These are phyloP conservation scores for Phytophthora sp. DNA, from an alignment of 352 stramenopile species.

Conservation along the genomic window DNA sequence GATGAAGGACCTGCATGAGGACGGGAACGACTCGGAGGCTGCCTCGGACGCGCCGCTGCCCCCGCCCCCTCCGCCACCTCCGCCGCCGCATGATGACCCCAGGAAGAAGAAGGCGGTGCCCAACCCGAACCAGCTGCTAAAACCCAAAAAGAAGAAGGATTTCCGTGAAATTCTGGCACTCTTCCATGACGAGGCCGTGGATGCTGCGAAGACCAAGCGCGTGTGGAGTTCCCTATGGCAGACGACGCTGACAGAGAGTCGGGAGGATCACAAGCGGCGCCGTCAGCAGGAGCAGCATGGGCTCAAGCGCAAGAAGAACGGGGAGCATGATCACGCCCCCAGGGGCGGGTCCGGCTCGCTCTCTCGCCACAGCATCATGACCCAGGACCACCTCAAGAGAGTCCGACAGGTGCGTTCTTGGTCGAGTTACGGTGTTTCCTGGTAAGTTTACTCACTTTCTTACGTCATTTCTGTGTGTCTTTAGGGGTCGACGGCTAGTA, in stretches of 20 bases:
- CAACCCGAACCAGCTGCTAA: conserved; percentile 13
- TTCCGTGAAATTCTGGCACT: conserved; percentile 73
- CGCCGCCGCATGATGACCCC: conserved; percentile 41
- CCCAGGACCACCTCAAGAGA: conserved; percentile 55
- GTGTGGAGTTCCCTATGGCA: conserved; percentile 58
- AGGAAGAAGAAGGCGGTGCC: conserved; percentile 25
- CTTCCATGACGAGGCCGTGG: conserved; percentile 51
- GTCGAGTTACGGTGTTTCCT: not conserved
- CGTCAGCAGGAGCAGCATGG: conserved; percentile 46
- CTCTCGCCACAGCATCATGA: conserved; percentile 26
- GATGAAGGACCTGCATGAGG: not conserved
- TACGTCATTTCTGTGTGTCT: conserved; percentile 6
- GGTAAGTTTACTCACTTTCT: not conserved
- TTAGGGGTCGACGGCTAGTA: conserved; percentile 40
- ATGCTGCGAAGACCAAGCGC: conserved; percentile 20
- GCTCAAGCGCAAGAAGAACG: conserved; percentile 40
- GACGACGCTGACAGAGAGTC: conserved; percentile 58
- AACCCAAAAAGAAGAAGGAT: conserved; percentile 56
- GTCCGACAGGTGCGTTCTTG: conserved; percentile 50
- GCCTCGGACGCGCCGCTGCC: conserved; percentile 39
- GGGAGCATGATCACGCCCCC: conserved; percentile 31
- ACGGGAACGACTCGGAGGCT: conserved; percentile 5
- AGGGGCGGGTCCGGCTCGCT: conserved; percentile 12
- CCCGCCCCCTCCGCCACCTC: conserved; percentile 45
- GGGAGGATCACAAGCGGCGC: conserved; percentile 62